Base-by-base conservation (phyloP, 495 filamentous ascomycete species). In the Penicillium verhagenii region DNA sequence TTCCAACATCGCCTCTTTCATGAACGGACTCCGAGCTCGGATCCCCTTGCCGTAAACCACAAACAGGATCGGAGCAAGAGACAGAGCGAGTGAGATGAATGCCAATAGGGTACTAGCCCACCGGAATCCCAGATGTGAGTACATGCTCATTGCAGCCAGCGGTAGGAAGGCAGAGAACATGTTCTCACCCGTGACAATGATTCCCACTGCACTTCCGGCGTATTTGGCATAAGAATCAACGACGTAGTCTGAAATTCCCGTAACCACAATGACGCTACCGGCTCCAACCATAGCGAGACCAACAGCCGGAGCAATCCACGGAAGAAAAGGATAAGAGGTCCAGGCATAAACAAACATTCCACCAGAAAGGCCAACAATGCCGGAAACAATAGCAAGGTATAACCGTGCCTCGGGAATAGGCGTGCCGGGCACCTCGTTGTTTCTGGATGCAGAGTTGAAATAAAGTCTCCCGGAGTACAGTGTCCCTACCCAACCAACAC, bases 31-130 rank as follows among this genome's bases (percentile, higher is more conserved):
- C 33, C 58, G 48, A 37, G 52, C 59, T 28, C 68, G 65, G 50
- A 71, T 68, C 16, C 60, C 40, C 44, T 60, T 59, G 10, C 68
- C 68, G 37, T 61, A 67, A 39, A 65, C 59, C 11, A 71, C 44
- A 44, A 71, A 53, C 24, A 68, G 44, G n/a, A 71, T 54, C 1
- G 73, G 73, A 21, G 64, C 64, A 31, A 70, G 43, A 24, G 61
- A 67, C 18, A 78, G 50, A 18, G 48, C 56, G 26, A 75, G 39
- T 7, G 68, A 60, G 10, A 78, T 57, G 40, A 76, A 74, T 18
- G 56, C 76, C 26, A 77, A 57, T 16, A 79, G 33, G 2, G 65
- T 70, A 48, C 71, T 74, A 10, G 76, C 76, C 76, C 76, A 79
- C 40, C 73, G 62, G 50, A 73, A 70, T 6, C 75, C 75, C 6